Conservation (phyloP, 208 protist genomes). For the Crithidia acanthocephali region DNA sequence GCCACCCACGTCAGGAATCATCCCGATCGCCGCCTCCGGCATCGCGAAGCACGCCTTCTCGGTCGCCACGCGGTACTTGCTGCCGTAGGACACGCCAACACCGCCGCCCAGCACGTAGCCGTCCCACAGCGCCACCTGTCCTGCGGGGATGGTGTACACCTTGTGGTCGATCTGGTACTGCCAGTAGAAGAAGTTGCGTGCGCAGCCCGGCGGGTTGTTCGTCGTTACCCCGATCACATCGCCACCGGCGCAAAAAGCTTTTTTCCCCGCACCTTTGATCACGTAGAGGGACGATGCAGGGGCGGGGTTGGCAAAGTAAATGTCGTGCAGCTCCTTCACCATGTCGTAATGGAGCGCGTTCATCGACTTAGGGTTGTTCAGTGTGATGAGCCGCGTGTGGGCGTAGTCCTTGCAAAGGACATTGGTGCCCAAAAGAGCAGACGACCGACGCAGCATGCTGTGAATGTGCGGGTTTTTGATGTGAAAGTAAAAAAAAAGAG, state of each 20-base stretch:
- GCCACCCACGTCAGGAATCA: conserved; percentile 82
- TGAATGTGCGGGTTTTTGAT: neutral
- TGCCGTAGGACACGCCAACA: conserved; percentile 76
- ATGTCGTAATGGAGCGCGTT: conserved; percentile 74
- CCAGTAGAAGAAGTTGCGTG: conserved; percentile 58
- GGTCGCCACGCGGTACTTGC: conserved; percentile 76
- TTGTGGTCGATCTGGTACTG: conserved; percentile 80
- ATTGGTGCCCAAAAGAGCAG: neutral
- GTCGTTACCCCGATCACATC: conserved; percentile 64
- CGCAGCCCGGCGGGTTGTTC: conserved; percentile 30
- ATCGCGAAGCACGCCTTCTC: conserved; percentile 82
- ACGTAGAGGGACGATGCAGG: conserved; percentile 46
- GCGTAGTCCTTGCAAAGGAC: conserved; percentile 61
- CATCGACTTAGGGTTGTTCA: conserved; percentile 61
- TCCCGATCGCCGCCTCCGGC: conserved; percentile 86
- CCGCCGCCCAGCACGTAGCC: conserved; percentile 87
- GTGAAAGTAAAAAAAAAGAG: neutral
- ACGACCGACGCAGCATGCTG: neutral
- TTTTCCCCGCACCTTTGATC: conserved; percentile 63
- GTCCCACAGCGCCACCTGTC: conserved; percentile 80
- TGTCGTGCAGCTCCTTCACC: conserved; percentile 35
- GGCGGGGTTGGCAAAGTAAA: conserved; percentile 44
- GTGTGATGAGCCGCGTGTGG: conserved; percentile 51
- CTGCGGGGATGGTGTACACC: conserved; percentile 46
- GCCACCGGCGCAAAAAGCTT: conserved; percentile 90